phyloP scores from a whole-genome alignment of 106 monocot species.

The Vanilla planifolia region DNA sequence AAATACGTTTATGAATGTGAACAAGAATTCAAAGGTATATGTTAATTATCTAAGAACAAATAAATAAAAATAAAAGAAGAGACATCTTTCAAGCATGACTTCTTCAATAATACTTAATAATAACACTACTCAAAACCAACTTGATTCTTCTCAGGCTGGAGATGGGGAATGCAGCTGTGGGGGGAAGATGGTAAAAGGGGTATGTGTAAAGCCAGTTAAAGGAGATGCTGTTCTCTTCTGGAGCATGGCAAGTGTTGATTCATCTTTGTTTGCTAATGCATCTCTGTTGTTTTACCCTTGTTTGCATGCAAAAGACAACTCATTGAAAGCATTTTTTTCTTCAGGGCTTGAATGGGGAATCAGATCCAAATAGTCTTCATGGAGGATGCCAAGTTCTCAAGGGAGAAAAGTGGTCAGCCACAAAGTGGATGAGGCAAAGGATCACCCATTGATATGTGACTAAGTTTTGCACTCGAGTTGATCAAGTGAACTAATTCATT shows the following conservation, averaged over 20 bases:
- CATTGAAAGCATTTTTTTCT: not conserved
- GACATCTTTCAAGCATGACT: too few relatives aligned
- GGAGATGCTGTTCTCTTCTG: constrained; percentile 94
- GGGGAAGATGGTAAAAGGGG: constrained; percentile 63
- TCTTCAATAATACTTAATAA: too few relatives aligned
- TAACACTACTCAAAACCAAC: too few relatives aligned
- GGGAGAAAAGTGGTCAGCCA: constrained; percentile 96
- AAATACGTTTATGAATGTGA: too few relatives aligned
- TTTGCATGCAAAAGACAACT: not conserved
- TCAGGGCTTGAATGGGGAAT: constrained; percentile 66
- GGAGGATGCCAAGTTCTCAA: constrained; percentile 73
- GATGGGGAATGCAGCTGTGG: constrained; percentile 78
- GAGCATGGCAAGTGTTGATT: constrained; percentile 66
- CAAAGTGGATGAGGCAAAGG: constrained; percentile 92
- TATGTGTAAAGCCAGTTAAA: constrained; percentile 72
- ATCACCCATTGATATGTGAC: constrained; percentile 29
- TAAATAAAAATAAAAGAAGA: too few relatives aligned
- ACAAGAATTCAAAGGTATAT: too few relatives aligned
- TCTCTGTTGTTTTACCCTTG: not conserved
- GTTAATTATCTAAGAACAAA: too few relatives aligned
- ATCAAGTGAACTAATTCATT: too few relatives aligned
- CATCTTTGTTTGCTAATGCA: not conserved
- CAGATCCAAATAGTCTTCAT: constrained; percentile 70
- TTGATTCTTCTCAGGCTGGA: constrained; percentile 42
- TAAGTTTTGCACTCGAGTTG: too few relatives aligned